phyloP scores from a whole-genome alignment of 2,329 filamentous ascomycete genomes.

The Fusarium penzigii region DNA sequence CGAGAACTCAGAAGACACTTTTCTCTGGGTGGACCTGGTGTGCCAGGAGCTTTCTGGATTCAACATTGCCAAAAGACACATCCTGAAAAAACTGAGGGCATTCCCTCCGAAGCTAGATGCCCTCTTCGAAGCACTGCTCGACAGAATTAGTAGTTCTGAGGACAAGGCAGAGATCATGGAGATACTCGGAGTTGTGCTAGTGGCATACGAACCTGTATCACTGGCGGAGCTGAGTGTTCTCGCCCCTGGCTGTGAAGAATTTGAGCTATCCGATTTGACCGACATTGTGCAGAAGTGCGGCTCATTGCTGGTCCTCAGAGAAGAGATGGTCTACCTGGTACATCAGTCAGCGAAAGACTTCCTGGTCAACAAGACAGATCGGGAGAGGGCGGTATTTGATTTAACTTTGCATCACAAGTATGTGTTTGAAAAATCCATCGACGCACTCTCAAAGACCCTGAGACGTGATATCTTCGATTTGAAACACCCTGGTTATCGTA shows the following conservation, averaged over 20 bases:
- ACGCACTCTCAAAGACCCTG: constrained; percentile 31
- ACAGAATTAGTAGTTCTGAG: constrained; percentile 29
- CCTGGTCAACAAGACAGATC: constrained; percentile 31
- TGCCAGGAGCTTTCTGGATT: constrained; percentile 1
- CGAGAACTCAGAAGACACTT: constrained; percentile 38
- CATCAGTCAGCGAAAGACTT: constrained; percentile 48
- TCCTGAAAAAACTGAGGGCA: constrained; percentile 13
- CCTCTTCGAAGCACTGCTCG: constrained; percentile 42
- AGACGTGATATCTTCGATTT: constrained; percentile 39
- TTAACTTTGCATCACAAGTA: constrained; percentile 23
- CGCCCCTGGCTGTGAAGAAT: constrained; percentile 5
- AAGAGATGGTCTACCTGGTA: constrained; percentile 36
- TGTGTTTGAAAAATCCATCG: constrained; percentile 38
- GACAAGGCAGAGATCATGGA: constrained; percentile 33
- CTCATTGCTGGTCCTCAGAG: constrained; percentile 40
- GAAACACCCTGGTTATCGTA: constrained; percentile 1
- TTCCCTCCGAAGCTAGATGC: constrained; percentile 38
- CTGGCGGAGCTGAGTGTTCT: constrained; percentile 36
- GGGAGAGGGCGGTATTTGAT: too few species aligned
- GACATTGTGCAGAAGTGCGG: constrained; percentile 36
- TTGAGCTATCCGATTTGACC: constrained; percentile 15
- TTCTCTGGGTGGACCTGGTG: constrained; percentile 27
- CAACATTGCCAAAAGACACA: constrained; percentile 4
- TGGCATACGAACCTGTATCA: constrained; percentile 38
- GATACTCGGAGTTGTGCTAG: constrained; percentile 34